A percentile compares a stretch with the other conserved stretches of the same genome.
These are phyloP conservation scores for Hericium rajendrae DNA, from an alignment of 768 basidiomycete species.

Conservation along the genomic window DNA sequence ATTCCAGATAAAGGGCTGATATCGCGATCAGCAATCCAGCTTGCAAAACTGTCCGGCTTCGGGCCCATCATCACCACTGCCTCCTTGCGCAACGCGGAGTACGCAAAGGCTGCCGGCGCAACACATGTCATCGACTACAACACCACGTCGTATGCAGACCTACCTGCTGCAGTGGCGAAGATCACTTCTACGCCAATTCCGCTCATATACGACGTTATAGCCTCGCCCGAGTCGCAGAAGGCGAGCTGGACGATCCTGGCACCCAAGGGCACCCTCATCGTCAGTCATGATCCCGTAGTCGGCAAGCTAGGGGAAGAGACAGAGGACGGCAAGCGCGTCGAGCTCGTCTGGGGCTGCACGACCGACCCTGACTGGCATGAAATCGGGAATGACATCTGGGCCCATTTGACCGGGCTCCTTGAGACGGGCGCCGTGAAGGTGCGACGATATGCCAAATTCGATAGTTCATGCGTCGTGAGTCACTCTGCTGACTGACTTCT, in stretches of 20 bases:
- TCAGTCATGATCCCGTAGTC: neutral
- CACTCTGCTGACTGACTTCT: neutral
- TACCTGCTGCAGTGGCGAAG: neutral
- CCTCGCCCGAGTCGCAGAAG: conserved; percentile 16
- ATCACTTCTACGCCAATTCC: conserved; percentile 16
- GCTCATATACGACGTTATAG: conserved; percentile 18
- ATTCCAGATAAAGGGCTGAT: neutral
- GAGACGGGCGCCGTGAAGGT: conserved; percentile 8
- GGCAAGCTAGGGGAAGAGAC: neutral
- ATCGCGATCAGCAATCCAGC: conserved; percentile 15
- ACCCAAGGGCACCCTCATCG: conserved; percentile 14
- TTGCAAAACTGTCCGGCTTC: conserved; percentile 20
- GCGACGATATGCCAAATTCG: neutral
- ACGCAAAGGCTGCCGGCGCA: neutral
- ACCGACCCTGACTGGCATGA: neutral
- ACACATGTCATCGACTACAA: conserved; percentile 5
- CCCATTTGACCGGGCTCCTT: conserved; percentile 1
- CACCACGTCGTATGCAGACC: neutral
- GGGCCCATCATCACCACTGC: conserved; percentile 21
- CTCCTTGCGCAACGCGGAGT: conserved; percentile 14
- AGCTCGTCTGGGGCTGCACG: neutral
- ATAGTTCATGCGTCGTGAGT: neutral
- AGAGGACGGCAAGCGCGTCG: neutral
- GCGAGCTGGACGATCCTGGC: conserved; percentile 16
- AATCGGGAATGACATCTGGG: conserved; percentile 3